Conservation (phyloP, 164 flowering plant genomes). For the Annona cherimola region DNA sequence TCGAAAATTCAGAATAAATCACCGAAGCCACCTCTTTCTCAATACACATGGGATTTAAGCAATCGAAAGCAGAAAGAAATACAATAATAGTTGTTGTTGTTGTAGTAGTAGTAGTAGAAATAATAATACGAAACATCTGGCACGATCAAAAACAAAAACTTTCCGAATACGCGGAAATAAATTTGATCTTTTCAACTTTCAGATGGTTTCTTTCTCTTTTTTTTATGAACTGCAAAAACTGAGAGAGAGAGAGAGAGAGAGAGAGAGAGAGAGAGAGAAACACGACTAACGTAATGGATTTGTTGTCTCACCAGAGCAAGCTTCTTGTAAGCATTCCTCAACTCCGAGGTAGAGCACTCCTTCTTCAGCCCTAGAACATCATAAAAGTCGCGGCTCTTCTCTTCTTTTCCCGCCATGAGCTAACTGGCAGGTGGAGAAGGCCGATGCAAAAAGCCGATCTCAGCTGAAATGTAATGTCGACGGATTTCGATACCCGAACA, state of each 20-base stretch:
- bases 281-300: neutral
- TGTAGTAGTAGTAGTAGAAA: no score
- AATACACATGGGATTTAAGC: neutral
- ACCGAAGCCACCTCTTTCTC: neutral
- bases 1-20: no score
- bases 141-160: no score
- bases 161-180: no score
- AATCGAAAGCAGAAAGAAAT: neutral
- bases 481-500: constrained; percentile 2
- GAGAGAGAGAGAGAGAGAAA: neutral
- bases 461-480: constrained; percentile 1
- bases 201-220: neutral
- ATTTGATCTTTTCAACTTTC: no score
- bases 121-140: no score
- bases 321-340: constrained; percentile 71
- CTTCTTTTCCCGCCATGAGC: constrained; percentile 44
- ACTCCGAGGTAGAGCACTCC: constrained; percentile 65
- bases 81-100: no score
- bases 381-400: constrained; percentile 51
- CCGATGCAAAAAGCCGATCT: neutral
- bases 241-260: neutral
- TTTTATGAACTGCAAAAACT: neutral
- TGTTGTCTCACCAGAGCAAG: constrained; percentile 68
- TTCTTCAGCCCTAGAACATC: constrained; percentile 70
- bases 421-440: neutral